phyloP scores from a whole-genome alignment of 1,284 basidiomycete genomes.

The Waitea zeae region DNA sequence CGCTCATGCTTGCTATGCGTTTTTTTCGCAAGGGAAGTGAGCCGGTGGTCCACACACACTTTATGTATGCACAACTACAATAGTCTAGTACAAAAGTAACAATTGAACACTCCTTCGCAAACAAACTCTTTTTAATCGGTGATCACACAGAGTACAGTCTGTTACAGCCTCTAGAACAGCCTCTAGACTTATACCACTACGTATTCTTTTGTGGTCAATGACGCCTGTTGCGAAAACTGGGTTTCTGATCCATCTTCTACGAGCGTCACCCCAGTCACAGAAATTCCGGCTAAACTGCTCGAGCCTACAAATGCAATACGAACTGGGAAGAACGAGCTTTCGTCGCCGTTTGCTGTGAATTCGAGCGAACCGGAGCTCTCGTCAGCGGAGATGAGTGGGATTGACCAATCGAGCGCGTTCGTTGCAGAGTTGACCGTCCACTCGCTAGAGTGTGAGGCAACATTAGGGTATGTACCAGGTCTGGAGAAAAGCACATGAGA shows the following conservation, averaged over 20 bases:
- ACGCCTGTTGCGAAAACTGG: conserved; percentile 65
- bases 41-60: too few relatives aligned
- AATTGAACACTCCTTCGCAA: too few relatives aligned
- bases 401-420: conserved; percentile 75
- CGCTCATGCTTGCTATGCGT: too few relatives aligned
- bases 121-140: too few relatives aligned
- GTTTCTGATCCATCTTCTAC: conserved; percentile 43
- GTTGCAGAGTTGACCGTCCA: conserved; percentile 70
- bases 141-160: too few relatives aligned
- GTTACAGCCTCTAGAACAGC: too few relatives aligned
- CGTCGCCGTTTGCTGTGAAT: conserved; percentile 76
- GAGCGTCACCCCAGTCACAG: conserved; percentile 36
- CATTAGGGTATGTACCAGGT: conserved; percentile 70
- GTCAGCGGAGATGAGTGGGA: conserved; percentile 39
- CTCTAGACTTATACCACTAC: conserved; percentile 35
- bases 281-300: conserved; percentile 62
- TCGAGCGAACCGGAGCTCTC: conserved; percentile 70
- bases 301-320: conserved; percentile 66
- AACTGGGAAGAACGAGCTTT: conserved; percentile 90
- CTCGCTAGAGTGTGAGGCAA: conserved; percentile 61
- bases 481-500: conserved; percentile 17
- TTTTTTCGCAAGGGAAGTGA: too few relatives aligned
- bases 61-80: too few relatives aligned
- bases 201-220: conserved; percentile 60
- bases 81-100: too few relatives aligned